Percentiles rank a stretch among this genome's conserved stretches.
These are phyloP conservation scores for Fonsecaea multimorphosa DNA, from an alignment of 2,329 filamentous ascomycete genomes.

Conservation along the genomic window DNA sequence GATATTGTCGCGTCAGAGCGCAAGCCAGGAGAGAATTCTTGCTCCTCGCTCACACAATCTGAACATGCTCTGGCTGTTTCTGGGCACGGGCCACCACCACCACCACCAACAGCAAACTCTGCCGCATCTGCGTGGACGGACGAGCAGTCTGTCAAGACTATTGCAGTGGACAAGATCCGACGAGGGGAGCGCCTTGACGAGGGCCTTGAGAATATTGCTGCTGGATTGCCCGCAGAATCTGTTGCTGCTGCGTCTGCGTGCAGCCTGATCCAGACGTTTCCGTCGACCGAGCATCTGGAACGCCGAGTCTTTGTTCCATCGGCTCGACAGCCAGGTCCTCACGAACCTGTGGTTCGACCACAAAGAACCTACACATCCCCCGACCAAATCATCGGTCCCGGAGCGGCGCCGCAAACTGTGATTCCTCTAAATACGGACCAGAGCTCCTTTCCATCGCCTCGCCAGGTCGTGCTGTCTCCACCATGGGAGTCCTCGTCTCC, in stretches of 20 bases:
- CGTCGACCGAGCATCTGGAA: not conserved
- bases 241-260: no score
- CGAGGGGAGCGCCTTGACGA: no score
- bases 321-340: not conserved
- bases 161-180: not conserved
- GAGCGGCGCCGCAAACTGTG: not conserved
- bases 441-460: not conserved
- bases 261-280: not conserved
- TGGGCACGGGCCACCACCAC: not conserved
- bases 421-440: not conserved
- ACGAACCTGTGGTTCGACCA: not conserved
- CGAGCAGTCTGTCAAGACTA: not conserved
- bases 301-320: slow-evolving; percentile 11
- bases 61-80: not conserved
- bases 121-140: not conserved
- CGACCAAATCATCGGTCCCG: slow-evolving; percentile 3
- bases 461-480: not conserved
- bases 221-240: not conserved
- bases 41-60: not conserved
- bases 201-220: not conserved
- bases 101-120: not conserved
- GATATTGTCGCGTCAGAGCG: not conserved
- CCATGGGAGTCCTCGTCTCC: not conserved
- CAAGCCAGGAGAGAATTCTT: not conserved
- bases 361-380: slow-evolving; percentile 17